Conservation (phyloP, 2,329 filamentous ascomycete genomes). For the Fusarium proliferatum region DNA sequence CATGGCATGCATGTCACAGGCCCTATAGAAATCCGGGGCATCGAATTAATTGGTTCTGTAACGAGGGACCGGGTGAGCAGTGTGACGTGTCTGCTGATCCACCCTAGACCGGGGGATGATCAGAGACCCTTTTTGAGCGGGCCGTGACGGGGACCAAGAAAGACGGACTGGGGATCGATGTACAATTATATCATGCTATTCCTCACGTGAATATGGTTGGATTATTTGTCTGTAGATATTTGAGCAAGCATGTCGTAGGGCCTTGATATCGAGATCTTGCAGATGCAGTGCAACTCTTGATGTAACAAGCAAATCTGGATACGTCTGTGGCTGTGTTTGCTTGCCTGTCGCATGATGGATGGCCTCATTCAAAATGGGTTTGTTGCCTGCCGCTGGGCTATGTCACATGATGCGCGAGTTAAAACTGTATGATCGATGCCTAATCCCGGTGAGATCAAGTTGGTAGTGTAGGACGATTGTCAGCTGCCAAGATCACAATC, state of each 20-base stretch:
- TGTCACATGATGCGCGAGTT: conserved; percentile 30
- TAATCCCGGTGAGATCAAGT: conserved; percentile 5
- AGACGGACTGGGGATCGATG: not conserved
- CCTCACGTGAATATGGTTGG: not conserved
- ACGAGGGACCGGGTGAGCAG: conserved; percentile 3
- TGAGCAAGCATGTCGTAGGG: not conserved
- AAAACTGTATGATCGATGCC: conserved; percentile 16
- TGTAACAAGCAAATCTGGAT: not conserved
- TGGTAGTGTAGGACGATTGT: conserved; percentile 3
- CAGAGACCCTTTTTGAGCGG: conserved; percentile 14
- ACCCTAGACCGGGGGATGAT: conserved; percentile 11
- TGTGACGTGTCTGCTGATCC: conserved; percentile 47
- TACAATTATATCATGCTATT: conserved; percentile 23
- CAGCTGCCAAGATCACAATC: conserved; percentile 12
- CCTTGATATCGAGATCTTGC: conserved; percentile 10
- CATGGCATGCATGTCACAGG: conserved; percentile 33
- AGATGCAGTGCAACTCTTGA: not conserved
- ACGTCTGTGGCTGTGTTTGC: conserved; percentile 3
- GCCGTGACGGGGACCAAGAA: conserved; percentile 21
- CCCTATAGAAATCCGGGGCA: conserved; percentile 27
- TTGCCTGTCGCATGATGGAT: conserved; percentile 14
- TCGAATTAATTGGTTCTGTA: conserved; percentile 27
- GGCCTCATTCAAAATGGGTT: not conserved
- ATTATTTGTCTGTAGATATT: accelerated
- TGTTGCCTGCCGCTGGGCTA: conserved; percentile 12